Base-by-base conservation (phyloP, 2,329 filamentous ascomycete genomes). In the Mariannaea sp. region DNA sequence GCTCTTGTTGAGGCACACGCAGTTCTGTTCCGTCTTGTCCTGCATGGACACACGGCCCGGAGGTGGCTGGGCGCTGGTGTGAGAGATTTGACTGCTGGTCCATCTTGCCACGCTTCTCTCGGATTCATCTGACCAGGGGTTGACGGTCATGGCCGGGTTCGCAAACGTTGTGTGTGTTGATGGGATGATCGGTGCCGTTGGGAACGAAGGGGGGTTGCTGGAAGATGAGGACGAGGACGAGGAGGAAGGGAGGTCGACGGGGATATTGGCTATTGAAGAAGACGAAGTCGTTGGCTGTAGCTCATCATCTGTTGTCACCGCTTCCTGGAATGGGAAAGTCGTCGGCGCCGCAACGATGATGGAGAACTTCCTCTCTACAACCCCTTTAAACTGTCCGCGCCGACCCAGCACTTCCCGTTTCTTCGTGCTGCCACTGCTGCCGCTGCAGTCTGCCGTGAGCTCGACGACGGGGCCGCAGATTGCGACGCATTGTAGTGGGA, bases 401-500 rank as follows among this genome's bases (percentile, higher is more conserved):
- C 40, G 20, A 13, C 57, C 50, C 32, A 45, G 45, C 16, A n/a
- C n/a, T n/a, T 62, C 57, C 17, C 68, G 57, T 57, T 68, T 67
- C 60, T 62, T 65, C n/a, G 19, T 60, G 59, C 36, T 59, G 55
- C 33, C 61, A 51, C 44, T 66, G n/a, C n/a, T 60, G 7, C 65
- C 49, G 56, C 68, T 66, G 65, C 74, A 76, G 38, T 69, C 68
- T 8, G 63, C 63, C 26, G 71, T 71, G n/a, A 76, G 61, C 61
- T 76, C 74, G 50, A 76, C 72, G 42, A 76, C 70, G 45, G 74
- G 74, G 4, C 73, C 73, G 63, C 74, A 76, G 45, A 76, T 75
- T 32, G 69, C 70, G 29, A 72, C 72, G 53, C 74, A 76, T 46
- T 66, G 64, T 17, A 74, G 52, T 26, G 74, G 74, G 13, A 76